Base-by-base conservation (phyloP, 2,329 filamentous ascomycete genomes). In the Aspergillus pseudonomiae region DNA sequence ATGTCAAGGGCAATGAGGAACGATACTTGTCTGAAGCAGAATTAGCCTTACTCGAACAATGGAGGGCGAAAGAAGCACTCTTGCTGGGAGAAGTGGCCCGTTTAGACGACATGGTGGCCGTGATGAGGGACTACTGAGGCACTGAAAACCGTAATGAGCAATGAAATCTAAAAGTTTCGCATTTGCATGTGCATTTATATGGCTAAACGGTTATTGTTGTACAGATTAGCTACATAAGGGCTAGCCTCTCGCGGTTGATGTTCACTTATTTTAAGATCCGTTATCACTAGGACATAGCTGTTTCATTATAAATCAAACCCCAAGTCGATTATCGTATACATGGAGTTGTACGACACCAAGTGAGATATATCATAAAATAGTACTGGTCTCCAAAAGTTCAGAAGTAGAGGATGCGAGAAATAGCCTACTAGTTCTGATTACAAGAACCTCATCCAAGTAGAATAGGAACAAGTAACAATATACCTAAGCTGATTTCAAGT, bases 1-100 rank as follows among this genome's bases (percentile, higher is more conserved):
- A 98, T 75, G 92, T 97, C 30, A 88, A 91, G 71, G 93, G 92
- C 4, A 89, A 91, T 66, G 92, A 96, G 77, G 88, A 95, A 71
- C 89, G 92, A 65, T 91, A 91, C 73, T 86, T 98, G 69, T 89
- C 87, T 34, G 85, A 88, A 41, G 87, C 88, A 59, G 92, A 97
- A 73, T 86, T 92, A 74, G 81, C 89, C 66, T 86, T 86, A 43
- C 81, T 93, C 65, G 87, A 90, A 74, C 80, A 82, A 59, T 90
- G 87, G 86, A 82, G 81, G 60, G 82, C 84, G 56, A 82, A 83
- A 62, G 87, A 90, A 69, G 88, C 90, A 71, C 90, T 90, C 80
- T 81, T 99, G 45, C 81, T 96, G 41, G 88, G 88, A 1, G 93
- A 97, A 78, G 83, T 97, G 12, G 87, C 87, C 75, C 86, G 92